These are phyloP conservation scores for Saprolegnia diclina DNA, from an alignment of 352 stramenopile genomes.

Conservation along the genomic window DNA sequence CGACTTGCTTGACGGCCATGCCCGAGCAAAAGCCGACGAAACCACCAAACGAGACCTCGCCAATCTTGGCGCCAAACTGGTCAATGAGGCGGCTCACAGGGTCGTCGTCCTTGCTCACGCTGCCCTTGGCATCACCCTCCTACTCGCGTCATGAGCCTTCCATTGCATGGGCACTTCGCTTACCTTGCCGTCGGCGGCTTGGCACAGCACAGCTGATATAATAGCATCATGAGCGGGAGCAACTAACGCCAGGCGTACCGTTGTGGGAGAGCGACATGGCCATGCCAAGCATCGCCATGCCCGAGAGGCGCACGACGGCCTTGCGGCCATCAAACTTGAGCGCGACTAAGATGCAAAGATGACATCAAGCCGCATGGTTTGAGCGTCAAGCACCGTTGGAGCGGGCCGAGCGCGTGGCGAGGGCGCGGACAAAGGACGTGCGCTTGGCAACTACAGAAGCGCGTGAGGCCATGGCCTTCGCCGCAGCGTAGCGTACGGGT, in stretches of 20 bases:
- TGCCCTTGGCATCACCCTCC: conserved; percentile 1
- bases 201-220: conserved; percentile 5
- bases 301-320: conserved; percentile 4
- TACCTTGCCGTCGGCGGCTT: background rate
- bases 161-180: no score
- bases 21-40: conserved; percentile 77
- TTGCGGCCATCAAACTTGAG: conserved; percentile 21
- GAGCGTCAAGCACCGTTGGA: conserved; percentile 2
- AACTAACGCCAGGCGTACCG: background rate
- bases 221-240: background rate
- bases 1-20: conserved; percentile 77
- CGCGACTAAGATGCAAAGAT: background rate
- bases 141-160: background rate
- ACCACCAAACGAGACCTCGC: conserved; percentile 64
- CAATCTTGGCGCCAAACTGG: conserved; percentile 47
- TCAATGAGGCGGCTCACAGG: conserved; percentile 62
- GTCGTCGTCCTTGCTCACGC: conserved; percentile 30
- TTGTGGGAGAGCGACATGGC: background rate
- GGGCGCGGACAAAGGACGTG: conserved; percentile 18
- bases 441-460: conserved; percentile 5
- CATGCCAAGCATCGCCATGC: conserved; percentile 17
- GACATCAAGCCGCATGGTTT: background rate
- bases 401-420: conserved; percentile 12
- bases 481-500: background rate
- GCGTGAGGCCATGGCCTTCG: background rate